Evolutionary conservation across 139 green algal genomes (phyloP), one percentile per base, ranked within the genome.

Genomic region (Penium margaritaceum): DNA sequence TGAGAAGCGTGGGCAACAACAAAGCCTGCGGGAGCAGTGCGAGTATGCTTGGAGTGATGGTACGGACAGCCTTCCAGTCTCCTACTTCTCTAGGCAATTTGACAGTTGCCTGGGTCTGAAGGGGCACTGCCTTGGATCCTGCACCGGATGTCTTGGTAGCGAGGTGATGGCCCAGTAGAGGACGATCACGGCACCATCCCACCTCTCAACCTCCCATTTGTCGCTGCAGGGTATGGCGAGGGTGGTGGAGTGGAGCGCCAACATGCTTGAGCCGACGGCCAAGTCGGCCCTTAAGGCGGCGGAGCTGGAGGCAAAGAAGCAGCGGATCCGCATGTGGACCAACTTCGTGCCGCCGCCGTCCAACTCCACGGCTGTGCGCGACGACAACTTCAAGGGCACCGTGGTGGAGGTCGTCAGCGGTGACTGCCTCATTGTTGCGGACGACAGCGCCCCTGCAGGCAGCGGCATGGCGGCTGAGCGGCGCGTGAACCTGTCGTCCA

Each of bases 361-460:
- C 46, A 87, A 81, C 74, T 80, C 81, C 24, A 73, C 30, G 14
- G 66, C 64, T 38, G 35, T 78, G n/a, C 21, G 39, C 15, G 78
- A 74, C 35, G 65, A 61, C 19, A 30, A 51, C 3, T 2, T 55
- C 2, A 55, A 54, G 43, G 43, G 43, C 21, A 15, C 1, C n/a
- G 91, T 97, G 15, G 53, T 87, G 0, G 93, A 98, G 85, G 77
- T 95, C 9, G 88, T 95, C 2, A 91, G 81, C 30, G 93, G 93
- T n/a, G 93, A 98, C 79, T 92, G 83, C 64, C 17, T 98, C 57
- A 74, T 95, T 0, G 73, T 98, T 15, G 86, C 82, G 65, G 91
- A 97, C 82, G 63, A 72, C 12, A 69, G 74, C 5, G 81, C 41
- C 24, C 30, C 29, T 9, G 51, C 24, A 21, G 34, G 33, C 37